Evolutionary conservation across 2,329 filamentous ascomycete species (phyloP).

Genomic region (Monosporascus sp.): DNA sequence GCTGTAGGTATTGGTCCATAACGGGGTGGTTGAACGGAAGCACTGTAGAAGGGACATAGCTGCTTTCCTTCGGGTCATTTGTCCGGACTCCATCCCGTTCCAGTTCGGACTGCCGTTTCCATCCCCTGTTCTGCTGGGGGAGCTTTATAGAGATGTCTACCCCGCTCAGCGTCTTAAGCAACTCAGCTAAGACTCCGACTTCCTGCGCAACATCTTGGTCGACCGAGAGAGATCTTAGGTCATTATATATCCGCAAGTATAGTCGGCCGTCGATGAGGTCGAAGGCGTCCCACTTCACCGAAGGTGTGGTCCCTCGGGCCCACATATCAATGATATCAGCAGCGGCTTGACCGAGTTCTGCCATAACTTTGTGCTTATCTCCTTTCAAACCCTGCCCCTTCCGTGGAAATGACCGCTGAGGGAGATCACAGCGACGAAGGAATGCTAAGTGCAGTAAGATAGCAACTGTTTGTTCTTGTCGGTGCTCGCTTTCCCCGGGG

Average conservation of each 20-base stretch:
- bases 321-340: conserved; percentile 1
- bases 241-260: conserved; percentile 10
- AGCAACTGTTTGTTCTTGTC: conserved; percentile 8
- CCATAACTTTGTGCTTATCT: conserved; percentile 2
- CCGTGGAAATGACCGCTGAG: conserved; percentile 14
- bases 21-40: conserved; percentile 43
- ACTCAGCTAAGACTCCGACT: conserved; percentile 4
- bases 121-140: not conserved
- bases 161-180: not conserved
- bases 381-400: not conserved
- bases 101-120: not conserved
- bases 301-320: not conserved
- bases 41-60: conserved; percentile 20
- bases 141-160: conserved; percentile 1
- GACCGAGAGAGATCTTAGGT: conserved; percentile 2
- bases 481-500: not conserved
- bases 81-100: not conserved
- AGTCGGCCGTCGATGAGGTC: conserved; percentile 30
- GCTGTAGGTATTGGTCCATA: conserved; percentile 40
- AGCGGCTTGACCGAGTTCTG: conserved; percentile 9
- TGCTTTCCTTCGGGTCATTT: not conserved
- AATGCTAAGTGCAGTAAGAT: conserved; percentile 22
- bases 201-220: conserved; percentile 13
- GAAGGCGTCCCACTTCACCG: conserved; percentile 22
- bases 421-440: conserved; percentile 18